Conservation (phyloP, 352 stramenopile species). For the Globisporangium recalcitrans region DNA sequence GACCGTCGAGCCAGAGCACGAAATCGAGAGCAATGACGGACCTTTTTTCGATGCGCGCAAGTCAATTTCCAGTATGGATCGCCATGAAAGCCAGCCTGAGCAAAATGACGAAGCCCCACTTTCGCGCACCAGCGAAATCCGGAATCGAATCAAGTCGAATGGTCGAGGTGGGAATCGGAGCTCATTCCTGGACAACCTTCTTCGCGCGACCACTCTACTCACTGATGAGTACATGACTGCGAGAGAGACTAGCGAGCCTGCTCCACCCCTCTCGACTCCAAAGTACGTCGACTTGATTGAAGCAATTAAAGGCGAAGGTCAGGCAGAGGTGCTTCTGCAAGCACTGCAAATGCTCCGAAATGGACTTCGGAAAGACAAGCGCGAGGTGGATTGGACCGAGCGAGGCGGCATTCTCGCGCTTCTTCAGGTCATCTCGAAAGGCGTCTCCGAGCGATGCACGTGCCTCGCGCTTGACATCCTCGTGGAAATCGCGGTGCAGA, state of each 20-base stretch:
- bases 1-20: slow-evolving; percentile 37
- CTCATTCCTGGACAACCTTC: slow-evolving; percentile 16
- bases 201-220: slow-evolving; percentile 13
- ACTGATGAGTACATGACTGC: slow-evolving; percentile 20
- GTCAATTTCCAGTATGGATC: neutral
- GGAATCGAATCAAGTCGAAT: slow-evolving; percentile 11
- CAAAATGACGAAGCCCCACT: slow-evolving; percentile 9
- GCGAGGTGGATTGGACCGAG: slow-evolving; percentile 27
- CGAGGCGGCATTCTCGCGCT: slow-evolving; percentile 36
- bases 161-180: slow-evolving; percentile 7
- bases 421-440: slow-evolving; percentile 36
- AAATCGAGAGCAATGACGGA: slow-evolving; percentile 27
- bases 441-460: slow-evolving; percentile 33
- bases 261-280: slow-evolving; percentile 9
- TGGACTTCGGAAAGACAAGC: slow-evolving; percentile 24
- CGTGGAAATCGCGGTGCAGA: slow-evolving; percentile 29
- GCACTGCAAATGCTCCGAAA: slow-evolving; percentile 30
- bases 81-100: neutral
- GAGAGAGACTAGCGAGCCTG: slow-evolving; percentile 7
- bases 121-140: slow-evolving; percentile 12
- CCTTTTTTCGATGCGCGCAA: slow-evolving; percentile 12
- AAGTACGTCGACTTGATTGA: slow-evolving; percentile 15
- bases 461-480: slow-evolving; percentile 36
- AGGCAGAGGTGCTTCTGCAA: slow-evolving; percentile 21
- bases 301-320: slow-evolving; percentile 2